Evolutionary conservation across 495 filamentous ascomycete species (phyloP).

Genomic region (Halenospora varia): DNA sequence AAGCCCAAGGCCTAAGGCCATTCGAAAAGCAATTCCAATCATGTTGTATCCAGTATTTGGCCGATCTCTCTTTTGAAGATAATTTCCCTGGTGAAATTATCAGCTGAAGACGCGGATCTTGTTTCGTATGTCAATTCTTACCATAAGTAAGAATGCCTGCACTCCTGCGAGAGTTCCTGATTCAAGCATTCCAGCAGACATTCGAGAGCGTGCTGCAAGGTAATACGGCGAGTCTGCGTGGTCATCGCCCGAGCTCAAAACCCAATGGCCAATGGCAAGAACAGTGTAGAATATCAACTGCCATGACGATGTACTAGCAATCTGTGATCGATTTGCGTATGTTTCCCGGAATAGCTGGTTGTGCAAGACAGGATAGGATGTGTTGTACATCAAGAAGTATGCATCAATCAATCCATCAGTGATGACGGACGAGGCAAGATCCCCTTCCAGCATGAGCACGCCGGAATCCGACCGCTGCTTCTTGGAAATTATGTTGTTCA

Average conservation of each 20-base stretch:
- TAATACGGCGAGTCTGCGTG: constrained; percentile 47
- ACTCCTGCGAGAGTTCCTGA: constrained; percentile 47
- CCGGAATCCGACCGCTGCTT: constrained; percentile 4
- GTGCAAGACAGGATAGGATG: constrained; percentile 51
- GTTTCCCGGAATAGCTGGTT: constrained; percentile 49
- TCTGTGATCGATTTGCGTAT: constrained; percentile 43
- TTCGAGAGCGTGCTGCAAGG: constrained; percentile 38
- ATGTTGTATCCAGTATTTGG: constrained; percentile 54
- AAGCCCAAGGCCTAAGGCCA: constrained; percentile 51
- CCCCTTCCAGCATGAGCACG: constrained; percentile 4
- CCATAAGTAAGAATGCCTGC: constrained; percentile 44
- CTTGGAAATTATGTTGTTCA: constrained; percentile 5
- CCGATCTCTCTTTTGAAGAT: constrained; percentile 50
- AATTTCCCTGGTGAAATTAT: constrained; percentile 40
- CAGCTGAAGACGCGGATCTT: constrained; percentile 4
- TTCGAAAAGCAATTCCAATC: constrained; percentile 44
- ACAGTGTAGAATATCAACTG: constrained; percentile 48
- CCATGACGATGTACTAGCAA: constrained; percentile 44
- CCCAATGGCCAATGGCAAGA: constrained; percentile 47
- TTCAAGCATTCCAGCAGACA: constrained; percentile 44
- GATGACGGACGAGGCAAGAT: constrained; percentile 29
- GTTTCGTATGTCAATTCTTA: no score
- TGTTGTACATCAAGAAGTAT: constrained; percentile 50
- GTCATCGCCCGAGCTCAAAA: constrained; percentile 30
- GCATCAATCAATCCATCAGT: constrained; percentile 43